Base-by-base conservation (phyloP, 768 basidiomycete genomes). In the Peribolospora kevripleyi region DNA sequence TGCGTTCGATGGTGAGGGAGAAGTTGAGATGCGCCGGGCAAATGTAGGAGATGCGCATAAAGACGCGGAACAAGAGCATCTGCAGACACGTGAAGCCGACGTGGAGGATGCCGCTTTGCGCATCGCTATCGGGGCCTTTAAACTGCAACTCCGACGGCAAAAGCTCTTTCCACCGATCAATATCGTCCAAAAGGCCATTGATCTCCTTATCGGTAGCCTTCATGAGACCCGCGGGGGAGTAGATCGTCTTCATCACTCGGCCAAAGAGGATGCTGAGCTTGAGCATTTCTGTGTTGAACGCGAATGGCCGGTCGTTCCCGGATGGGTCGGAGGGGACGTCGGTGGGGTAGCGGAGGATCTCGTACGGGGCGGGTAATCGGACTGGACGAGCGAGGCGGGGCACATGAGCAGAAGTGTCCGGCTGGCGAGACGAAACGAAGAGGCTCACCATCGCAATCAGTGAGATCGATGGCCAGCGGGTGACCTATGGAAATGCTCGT, bases 61-160 rank as follows among this genome's bases (percentile, higher is more conserved):
- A 97, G 41, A 93, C 87, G 51, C 91, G 81, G 80, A 86, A 93
- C 69, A 93, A 90, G 67, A 97, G 83, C 79, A 97, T 93, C 61
- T 79, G 81, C 48, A 95, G 79, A 64, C 84, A 86, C 40, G 82
- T 76, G 66, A 84, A 88, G 46, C 86, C 73, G 53, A 95, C 68
- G 67, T 93, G 88, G 36, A 98, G 72, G 54, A 93, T 71, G 46
- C 91, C 90, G 84, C 61, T 25, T 25, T 6, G 47, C 37, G 58
- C 51, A 48, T 45, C 40, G 46, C 78, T 77, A 9, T 80, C 76
- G 2, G 76, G 68, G 2, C 88, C 90, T 38, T 69, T 73, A 69
- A 83, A 95, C 64, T 75, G 75, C 53, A 97, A 74, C 55, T 76
- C 76, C 36, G 79, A 77, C 2, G 88, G 86, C 36, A 97, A 72